Evolutionary conservation across 257 asterid genomes (phyloP).

Genomic region (Solanum lignicaule): DNA sequence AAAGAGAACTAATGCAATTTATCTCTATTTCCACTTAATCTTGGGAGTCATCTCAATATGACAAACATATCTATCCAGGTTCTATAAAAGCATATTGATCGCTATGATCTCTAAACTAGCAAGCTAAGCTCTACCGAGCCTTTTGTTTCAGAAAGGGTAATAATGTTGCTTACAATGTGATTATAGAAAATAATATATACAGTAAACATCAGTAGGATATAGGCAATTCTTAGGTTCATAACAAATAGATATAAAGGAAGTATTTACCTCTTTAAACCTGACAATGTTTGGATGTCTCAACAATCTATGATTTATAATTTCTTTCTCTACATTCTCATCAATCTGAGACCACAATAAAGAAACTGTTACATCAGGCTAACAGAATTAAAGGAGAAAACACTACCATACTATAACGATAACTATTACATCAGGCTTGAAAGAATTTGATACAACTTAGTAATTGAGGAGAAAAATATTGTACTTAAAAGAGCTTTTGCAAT

Average conservation of each 20-base stretch:
- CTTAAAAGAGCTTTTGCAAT: too few species aligned
- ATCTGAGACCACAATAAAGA: too few species aligned
- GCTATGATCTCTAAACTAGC: neutral
- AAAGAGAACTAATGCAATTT: neutral
- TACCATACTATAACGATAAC: too few species aligned
- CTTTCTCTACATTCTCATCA: too few species aligned
- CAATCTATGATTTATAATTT: constrained; percentile 71
- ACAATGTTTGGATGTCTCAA: constrained; percentile 10
- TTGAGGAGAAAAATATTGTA: too few species aligned
- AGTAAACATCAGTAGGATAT: neutral
- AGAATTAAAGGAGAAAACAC: too few species aligned
- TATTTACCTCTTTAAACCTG: constrained; percentile 73
- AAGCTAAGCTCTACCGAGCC: neutral
- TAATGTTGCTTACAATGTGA: neutral
- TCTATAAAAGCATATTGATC: neutral
- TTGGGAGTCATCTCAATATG: neutral
- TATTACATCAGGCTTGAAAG: too few species aligned
- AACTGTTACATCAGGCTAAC: too few species aligned
- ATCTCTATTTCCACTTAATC: neutral
- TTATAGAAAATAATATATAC: neutral
- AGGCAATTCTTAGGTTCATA: neutral
- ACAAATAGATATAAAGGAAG: neutral
- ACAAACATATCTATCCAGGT: neutral
- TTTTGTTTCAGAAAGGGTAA: neutral
- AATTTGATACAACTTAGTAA: too few species aligned